Evolutionary conservation across 2,329 filamentous ascomycete genomes (phyloP).

Genomic region (Aureobasidium mangrovei): DNA sequence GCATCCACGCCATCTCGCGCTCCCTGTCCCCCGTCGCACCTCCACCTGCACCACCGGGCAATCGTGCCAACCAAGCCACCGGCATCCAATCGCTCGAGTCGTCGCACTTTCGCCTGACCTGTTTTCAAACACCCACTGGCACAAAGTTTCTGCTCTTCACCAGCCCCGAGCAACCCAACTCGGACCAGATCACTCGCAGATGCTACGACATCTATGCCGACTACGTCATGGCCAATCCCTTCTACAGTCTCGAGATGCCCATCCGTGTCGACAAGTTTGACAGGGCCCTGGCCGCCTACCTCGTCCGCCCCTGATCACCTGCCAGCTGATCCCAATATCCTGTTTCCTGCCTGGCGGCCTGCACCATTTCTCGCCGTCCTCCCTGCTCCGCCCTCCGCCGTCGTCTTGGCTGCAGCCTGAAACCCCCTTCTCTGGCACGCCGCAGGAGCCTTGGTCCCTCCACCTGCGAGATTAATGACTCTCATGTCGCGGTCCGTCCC

Average conservation of each 20-base stretch:
- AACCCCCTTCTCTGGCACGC: not conserved
- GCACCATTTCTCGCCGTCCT: not conserved
- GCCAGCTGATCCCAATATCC: not conserved
- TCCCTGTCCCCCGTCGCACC: conserved; percentile 37
- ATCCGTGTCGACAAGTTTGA: conserved; percentile 94
- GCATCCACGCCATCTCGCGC: conserved; percentile 57
- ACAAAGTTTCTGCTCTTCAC: conserved; percentile 96
- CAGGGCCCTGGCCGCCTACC: conserved; percentile 42
- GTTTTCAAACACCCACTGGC: conserved; percentile 89
- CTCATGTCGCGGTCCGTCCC: not conserved
- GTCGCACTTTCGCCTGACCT: conserved; percentile 89
- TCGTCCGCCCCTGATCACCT: conserved; percentile 24
- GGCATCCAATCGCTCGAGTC: conserved; percentile 91
- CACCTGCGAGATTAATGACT: not conserved
- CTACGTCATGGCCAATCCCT: conserved; percentile 99
- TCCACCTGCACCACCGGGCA: conserved; percentile 22
- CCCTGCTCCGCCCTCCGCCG: not conserved
- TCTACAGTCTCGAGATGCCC: conserved; percentile 97
- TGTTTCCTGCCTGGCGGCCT: not conserved
- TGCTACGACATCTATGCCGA: conserved; percentile 95
- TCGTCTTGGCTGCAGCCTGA: not conserved
- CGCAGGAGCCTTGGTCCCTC: not conserved
- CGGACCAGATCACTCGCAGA: conserved; percentile 71
- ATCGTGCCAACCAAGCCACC: conserved; percentile 43
- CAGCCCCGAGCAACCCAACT: conserved; percentile 77